Conservation (phyloP, 345 rosid genomes). For the Abelmoschus esculentus region DNA sequence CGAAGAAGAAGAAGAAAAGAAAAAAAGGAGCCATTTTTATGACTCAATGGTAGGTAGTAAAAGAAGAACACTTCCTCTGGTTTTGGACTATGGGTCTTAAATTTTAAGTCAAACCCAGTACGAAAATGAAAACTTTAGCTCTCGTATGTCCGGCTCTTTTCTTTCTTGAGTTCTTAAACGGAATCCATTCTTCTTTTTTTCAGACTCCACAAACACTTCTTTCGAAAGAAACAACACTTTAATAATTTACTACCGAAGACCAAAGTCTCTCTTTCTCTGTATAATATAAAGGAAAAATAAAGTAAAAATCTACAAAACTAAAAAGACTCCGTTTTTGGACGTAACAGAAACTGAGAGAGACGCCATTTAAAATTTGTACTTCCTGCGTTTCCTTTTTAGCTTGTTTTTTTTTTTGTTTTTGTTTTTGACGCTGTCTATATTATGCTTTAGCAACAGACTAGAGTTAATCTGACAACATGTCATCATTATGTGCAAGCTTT, state of each 20-base stretch:
- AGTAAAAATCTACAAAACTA: not conserved
- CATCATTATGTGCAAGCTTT: not conserved
- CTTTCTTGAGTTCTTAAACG: conserved; percentile 26
- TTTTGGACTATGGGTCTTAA: not conserved
- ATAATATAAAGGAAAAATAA: not conserved
- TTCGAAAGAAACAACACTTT: conserved; percentile 10
- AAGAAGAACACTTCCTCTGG: conserved; percentile 9
- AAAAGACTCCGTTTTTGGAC: not conserved
- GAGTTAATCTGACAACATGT: not conserved
- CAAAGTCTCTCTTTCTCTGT: not conserved
- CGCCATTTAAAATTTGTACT: not conserved
- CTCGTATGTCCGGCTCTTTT: not conserved
- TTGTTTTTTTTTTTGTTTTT: not conserved
- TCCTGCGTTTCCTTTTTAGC: not conserved
- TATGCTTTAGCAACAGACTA: not conserved
- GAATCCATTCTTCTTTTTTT: conserved; percentile 12
- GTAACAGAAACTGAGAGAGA: not conserved
- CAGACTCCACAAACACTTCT: conserved; percentile 25
- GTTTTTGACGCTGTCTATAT: not conserved
- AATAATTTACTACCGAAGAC: not conserved
- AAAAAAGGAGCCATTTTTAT: conserved; percentile 16
- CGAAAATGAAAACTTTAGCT: not conserved
- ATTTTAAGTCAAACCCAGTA: not conserved
- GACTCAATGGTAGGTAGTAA: not conserved
- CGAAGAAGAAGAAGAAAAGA: conserved; percentile 11